Base-by-base conservation (phyloP, 2,329 filamentous ascomycete genomes). In the Aspergillus brunneoviolaceus region DNA sequence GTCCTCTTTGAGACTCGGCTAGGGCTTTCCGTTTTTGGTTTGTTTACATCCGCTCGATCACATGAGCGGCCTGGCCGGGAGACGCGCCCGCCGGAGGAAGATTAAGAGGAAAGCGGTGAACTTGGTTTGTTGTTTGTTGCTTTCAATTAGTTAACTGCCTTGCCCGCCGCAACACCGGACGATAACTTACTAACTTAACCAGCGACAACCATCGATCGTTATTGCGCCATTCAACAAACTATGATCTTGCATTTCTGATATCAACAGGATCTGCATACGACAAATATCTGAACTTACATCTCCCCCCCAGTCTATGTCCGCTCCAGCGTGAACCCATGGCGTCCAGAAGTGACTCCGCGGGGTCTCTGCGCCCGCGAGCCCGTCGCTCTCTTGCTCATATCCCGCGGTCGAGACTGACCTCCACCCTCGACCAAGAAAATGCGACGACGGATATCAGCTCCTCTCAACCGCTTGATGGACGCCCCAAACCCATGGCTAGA, bases 341-440 rank as follows among this genome's bases (percentile, higher is more conserved):
- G 55, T 70, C 73, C 59, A 73, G 73, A 68, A 60, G 65, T 57
- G 72, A 76, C 63, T 69, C 72, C 52, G 68, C 70, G 67, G 72
- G 65, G 63, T 63, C 70, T 49, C 61, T 67, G 59, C 74, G 75
- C 56, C 68, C 68, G 57, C 74, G 76, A 65, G 80, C 85, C 69
- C 86, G 90, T 72, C 91, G 90, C 74, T 93, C 90, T n/a, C 86
- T 91, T 61, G 88, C 87, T 74, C 72, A 85, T 81, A 66, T 85
- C 75, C 69, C 84, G 76, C 75, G 78, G 71, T 68, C 81, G 70
- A 68, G 85, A 79, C 74, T 76, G 57, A 70, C 66, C 59, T 64
- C 73, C 56, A 73, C 78, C 42, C 77, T 82, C 64, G 89, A 91
- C 69, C 92, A 92, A 76, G 91, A 96, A 73, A 96, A 96, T 81